A percentile compares a stretch with the other conserved stretches of the same genome.
Evolutionary conservation across 2,329 filamentous ascomycete genomes (phyloP).

Genomic region (Aspergillus arachidicola): DNA sequence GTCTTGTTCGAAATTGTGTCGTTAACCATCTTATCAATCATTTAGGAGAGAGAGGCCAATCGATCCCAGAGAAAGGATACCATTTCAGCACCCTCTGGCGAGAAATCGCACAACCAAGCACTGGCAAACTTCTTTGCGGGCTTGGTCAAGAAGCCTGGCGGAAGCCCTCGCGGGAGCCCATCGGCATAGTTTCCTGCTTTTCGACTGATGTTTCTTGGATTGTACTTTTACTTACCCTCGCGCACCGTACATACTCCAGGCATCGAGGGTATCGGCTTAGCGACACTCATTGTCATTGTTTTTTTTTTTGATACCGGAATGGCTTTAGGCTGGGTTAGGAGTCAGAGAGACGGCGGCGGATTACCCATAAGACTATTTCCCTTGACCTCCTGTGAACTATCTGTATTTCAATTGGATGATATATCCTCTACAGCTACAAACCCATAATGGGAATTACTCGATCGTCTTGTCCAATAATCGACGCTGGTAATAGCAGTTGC

Average conservation of each 20-base stretch:
- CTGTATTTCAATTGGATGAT: not conserved
- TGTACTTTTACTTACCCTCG: slow-evolving; percentile 26
- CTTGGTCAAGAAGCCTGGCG: slow-evolving; percentile 55
- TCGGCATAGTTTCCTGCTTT: slow-evolving; percentile 27
- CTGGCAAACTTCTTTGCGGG: slow-evolving; percentile 63
- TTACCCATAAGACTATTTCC: not conserved
- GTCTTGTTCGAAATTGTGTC: not conserved
- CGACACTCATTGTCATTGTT: slow-evolving; percentile 29
- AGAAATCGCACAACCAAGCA: slow-evolving; percentile 61
- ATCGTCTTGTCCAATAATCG: not conserved
- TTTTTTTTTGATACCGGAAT: slow-evolving; percentile 18
- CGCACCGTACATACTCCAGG: slow-evolving; percentile 57
- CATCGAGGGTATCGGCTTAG: slow-evolving; percentile 62
- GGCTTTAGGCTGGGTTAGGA: slow-evolving; percentile 16
- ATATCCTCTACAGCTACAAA: not conserved
- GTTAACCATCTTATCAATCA: not conserved
- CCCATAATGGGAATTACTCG: not conserved
- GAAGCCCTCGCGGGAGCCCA: slow-evolving; percentile 42
- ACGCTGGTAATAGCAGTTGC: not conserved
- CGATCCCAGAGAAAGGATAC: slow-evolving; percentile 41
- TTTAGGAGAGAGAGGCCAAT: slow-evolving; percentile 48
- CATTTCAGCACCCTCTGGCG: slow-evolving; percentile 38
- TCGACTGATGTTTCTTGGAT: slow-evolving; percentile 11
- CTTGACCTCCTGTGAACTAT: not conserved
- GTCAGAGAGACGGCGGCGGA: slow-evolving; percentile 13